phyloP scores from a whole-genome alignment of 2,329 filamentous ascomycete species.

The Trichoderma breve region DNA sequence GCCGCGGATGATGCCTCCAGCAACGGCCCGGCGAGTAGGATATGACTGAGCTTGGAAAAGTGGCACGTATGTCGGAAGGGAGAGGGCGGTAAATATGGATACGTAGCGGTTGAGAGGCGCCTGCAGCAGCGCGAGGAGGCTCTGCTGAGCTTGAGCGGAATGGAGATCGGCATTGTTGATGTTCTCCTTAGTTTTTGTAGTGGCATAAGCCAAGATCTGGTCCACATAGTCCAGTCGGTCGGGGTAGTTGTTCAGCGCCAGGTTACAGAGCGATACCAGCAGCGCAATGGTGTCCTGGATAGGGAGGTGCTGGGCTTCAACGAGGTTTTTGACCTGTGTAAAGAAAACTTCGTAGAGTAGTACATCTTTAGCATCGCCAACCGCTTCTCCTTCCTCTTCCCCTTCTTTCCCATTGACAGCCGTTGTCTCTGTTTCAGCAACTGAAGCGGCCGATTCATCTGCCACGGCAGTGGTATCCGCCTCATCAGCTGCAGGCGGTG shows the following conservation, averaged over 20 bases:
- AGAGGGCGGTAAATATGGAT: slow-evolving; percentile 93
- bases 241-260: slow-evolving; percentile 94
- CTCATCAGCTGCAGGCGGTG: slow-evolving; percentile 28
- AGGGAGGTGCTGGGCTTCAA: slow-evolving; percentile 84
- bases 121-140: slow-evolving; percentile 84
- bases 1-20: slow-evolving; percentile 79
- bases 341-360: slow-evolving; percentile 98
- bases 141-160: slow-evolving; percentile 81
- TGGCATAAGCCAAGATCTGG: slow-evolving; percentile 86
- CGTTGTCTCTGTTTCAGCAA: slow-evolving; percentile 41
- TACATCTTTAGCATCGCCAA: slow-evolving; percentile 55
- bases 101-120: slow-evolving; percentile 86
- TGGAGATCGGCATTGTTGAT: slow-evolving; percentile 95
- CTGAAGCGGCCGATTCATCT: slow-evolving; percentile 35
- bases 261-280: slow-evolving; percentile 87
- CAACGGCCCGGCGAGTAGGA: slow-evolving; percentile 84
- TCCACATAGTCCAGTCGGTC: slow-evolving; percentile 91
- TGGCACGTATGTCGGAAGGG: slow-evolving; percentile 87
- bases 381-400: slow-evolving; percentile 3
- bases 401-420: slow-evolving; percentile 46
- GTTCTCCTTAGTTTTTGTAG: slow-evolving; percentile 81
- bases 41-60: slow-evolving; percentile 91
- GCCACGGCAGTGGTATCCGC: slow-evolving; percentile 22
- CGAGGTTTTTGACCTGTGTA: slow-evolving; percentile 88
- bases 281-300: slow-evolving; percentile 94